Evolutionary conservation across 805 yeast species (phyloP), one percentile per base, ranked within the genome.

Genomic region (Tetrapisispora namnaoensis): DNA sequence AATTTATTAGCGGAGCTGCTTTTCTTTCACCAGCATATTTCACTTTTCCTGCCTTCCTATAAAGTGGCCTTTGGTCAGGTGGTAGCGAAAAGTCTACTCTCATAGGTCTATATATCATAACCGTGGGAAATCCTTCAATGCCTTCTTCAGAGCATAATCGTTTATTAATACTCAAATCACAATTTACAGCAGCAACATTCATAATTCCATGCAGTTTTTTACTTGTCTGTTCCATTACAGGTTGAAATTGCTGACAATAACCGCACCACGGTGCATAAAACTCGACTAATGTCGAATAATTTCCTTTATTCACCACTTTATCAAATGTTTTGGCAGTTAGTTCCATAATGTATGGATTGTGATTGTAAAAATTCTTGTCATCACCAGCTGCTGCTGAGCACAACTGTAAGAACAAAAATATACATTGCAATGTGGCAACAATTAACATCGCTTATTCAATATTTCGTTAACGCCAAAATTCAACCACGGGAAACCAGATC

Each of bases 191-290:
- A 13, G 80, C 96, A 18, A 88, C 80, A 53, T 80, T 78, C 8
- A 77, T 76, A 45, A 77, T 67, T 7, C 77, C 78, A 28, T 76
- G 75, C 7, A 86, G 69, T 28, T 69, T 64, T 46, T 76, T 77
- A 7, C 86, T 95, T 14, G 82, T 78, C 59, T 82, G 82, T 44
- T 72, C 70, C 65, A 73, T 83, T 1, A 78, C 79, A 3, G 84
- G 82, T 50, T 80, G 77, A 45, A 91, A 70, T 49, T 79, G 75
- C 58, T 81, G 76, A 68, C 99, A 91, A 66, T 91, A 88, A 5
- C 97, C 96, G 71, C 99, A 91, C 98, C 98, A 90, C 37, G 97
- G 96, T 4, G 98, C 97, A 66, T 84, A 90, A 66, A 90, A 90
- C 69, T 89, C 89, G 21, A 88, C 89, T 18, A 89, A 68, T 1